A percentile compares a stretch with the other conserved stretches of the same genome.
Conservation (phyloP, 192 early-diverging fungal genomes). For the Dissophora ornata region DNA sequence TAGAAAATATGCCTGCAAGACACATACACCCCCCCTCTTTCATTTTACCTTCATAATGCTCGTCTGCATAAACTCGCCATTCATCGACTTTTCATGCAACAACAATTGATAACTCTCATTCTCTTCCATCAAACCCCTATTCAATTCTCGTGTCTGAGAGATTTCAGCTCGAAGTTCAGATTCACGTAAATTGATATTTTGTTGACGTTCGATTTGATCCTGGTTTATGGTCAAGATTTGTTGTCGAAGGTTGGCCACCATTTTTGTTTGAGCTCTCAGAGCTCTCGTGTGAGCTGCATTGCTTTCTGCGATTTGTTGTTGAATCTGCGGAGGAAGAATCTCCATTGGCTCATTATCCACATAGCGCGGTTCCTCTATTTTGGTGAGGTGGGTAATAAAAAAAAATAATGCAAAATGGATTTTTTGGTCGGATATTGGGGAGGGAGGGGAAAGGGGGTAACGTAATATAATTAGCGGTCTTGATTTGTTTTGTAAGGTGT, state of each 20-base stretch:
- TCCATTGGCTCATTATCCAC: constrained; percentile 8
- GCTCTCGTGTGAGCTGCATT: constrained; percentile 56
- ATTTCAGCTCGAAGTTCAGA: constrained; percentile 64
- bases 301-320: constrained; percentile 57
- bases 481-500: too few species aligned
- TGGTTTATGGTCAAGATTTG: constrained; percentile 56
- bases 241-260: constrained; percentile 45
- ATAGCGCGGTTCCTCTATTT: too few species aligned
- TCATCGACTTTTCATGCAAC: constrained; percentile 84
- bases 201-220: constrained; percentile 33
- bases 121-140: constrained; percentile 79
- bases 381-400: too few species aligned
- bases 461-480: too few species aligned
- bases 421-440: too few species aligned
- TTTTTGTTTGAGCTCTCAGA: constrained; percentile 48
- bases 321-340: constrained; percentile 22
- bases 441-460: too few species aligned
- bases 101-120: constrained; percentile 86
- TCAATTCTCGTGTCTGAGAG: constrained; percentile 72
- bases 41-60: constrained; percentile 66
- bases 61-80: constrained; percentile 78
- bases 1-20: neutral
- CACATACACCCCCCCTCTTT: neutral
- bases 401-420: too few species aligned
- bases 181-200: constrained; percentile 11